Base-by-base conservation (phyloP, 805 yeast genomes). In the Schizosaccharomyces osmophilus region DNA sequence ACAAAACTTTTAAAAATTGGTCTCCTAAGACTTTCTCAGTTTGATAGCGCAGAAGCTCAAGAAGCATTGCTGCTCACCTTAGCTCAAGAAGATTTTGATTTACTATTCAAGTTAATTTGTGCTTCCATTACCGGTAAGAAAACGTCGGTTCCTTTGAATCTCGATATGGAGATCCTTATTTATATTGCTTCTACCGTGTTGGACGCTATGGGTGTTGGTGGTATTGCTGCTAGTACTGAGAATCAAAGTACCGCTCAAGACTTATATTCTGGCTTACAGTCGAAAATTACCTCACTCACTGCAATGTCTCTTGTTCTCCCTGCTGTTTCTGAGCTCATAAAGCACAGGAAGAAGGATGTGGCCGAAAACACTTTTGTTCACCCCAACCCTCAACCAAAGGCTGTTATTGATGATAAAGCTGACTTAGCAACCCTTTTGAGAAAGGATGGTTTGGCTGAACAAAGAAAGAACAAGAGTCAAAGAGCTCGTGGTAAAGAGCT, bases 341-440 rank as follows among this genome's bases (percentile, higher is more conserved):
- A 51, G 39, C 57, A 29, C 5, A 51, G 24, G 32, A 22, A 29
- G 32, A 29, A 29, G 31, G 36, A 11, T 17, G 4, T 6, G 5
- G 57, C 57, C 5, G 57, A 29, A 22, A 17, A 17, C 8, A 29
- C n/a, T 22, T 17, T 17, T 22, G 31, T 51, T 29, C 26, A 51
- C 48, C 22, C 43, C 26, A 57, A 36, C 17, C 60, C 60, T 19
- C 60, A 31, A 32, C 60, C 60, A 8, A 57, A 57, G 26, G 60
- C 60, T 11, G 45, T 57, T 57, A 48, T 41, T n/a, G 48, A 57
- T 3, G 60, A 57, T 22, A 36, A 15, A 6, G 42, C 22, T 22
- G 60, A 57, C 15, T 19, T 36, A 19, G 48, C 60, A n/a, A 57
- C 48, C 1, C 22, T 57, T 19, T 24, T 41, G 60, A 36, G 32